phyloP scores from a whole-genome alignment of 305 asterid genomes.

The Fraxinus nigra region DNA sequence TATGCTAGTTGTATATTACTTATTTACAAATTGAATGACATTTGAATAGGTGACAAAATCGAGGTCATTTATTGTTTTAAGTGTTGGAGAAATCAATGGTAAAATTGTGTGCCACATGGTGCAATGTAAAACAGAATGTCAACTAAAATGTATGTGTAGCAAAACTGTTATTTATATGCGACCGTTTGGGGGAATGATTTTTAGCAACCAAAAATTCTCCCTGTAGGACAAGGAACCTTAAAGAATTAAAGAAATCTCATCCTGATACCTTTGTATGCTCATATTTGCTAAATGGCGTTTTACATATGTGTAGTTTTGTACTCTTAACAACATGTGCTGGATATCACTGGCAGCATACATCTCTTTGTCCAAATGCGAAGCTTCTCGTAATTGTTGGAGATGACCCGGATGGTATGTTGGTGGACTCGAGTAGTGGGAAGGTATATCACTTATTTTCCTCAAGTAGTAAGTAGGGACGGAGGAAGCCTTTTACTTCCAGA shows the following conservation, averaged over 20 bases:
- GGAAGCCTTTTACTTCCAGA: neutral
- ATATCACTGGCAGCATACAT: slow-evolving; percentile 65
- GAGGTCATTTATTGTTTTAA: no score
- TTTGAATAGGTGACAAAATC: no score
- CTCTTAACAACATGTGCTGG: neutral
- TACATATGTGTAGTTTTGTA: neutral
- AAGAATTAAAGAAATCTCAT: neutral
- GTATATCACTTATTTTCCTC: slow-evolving; percentile 29
- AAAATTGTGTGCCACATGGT: no score
- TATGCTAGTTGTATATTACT: no score
- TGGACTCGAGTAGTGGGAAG: slow-evolving; percentile 70
- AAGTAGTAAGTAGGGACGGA: neutral
- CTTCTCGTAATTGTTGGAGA: slow-evolving; percentile 76
- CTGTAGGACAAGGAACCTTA: neutral
- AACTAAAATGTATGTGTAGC: no score
- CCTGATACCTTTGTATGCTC: neutral
- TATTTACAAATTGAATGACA: no score
- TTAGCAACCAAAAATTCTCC: neutral
- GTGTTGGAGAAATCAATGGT: no score
- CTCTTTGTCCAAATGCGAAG: slow-evolving; percentile 76
- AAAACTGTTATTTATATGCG: no score
- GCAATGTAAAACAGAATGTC: no score
- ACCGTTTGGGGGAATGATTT: neutral
- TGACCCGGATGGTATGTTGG: slow-evolving; percentile 61
- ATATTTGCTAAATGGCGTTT: neutral